Percentiles rank a stretch among this genome's conserved stretches.
Evolutionary conservation across 202 grass and related monocot genomes (phyloP).

Genomic region (Panicum virgatum): DNA sequence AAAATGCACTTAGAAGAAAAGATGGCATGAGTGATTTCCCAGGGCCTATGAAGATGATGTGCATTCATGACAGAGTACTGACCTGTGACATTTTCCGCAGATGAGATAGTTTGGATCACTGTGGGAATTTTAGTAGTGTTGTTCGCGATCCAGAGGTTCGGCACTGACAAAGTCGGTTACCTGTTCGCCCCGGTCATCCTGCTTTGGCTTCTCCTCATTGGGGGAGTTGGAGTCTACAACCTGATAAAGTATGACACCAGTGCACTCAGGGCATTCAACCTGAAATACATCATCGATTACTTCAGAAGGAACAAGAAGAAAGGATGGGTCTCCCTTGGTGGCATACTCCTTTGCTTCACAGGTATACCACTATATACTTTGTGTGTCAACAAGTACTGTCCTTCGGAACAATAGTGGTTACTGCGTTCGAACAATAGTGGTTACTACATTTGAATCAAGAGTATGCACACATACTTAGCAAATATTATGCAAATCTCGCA

Average conservation of each 20-base stretch:
- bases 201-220: constrained; percentile 55
- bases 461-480: background rate
- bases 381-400: background rate
- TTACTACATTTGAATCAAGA: too few species aligned
- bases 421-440: background rate
- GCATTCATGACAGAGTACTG: background rate
- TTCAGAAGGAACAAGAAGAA: constrained; percentile 62
- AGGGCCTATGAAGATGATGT: background rate
- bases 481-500: constrained; percentile 3
- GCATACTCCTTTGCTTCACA: constrained; percentile 62
- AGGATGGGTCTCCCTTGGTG: constrained; percentile 65
- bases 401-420: background rate
- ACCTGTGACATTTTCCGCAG: constrained; percentile 27
- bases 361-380: constrained; percentile 44
- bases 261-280: constrained; percentile 55
- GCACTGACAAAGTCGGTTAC: constrained; percentile 62
- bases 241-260: constrained; percentile 48
- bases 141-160: constrained; percentile 49
- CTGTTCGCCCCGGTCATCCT: constrained; percentile 53
- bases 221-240: constrained; percentile 55
- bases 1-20: background rate
- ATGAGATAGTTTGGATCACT: constrained; percentile 51
- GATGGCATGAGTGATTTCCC: background rate
- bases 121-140: constrained; percentile 38
- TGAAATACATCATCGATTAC: constrained; percentile 59